phyloP scores from a whole-genome alignment of 1,139 yeast species.

The Scheffersomyces segobiensis region DNA sequence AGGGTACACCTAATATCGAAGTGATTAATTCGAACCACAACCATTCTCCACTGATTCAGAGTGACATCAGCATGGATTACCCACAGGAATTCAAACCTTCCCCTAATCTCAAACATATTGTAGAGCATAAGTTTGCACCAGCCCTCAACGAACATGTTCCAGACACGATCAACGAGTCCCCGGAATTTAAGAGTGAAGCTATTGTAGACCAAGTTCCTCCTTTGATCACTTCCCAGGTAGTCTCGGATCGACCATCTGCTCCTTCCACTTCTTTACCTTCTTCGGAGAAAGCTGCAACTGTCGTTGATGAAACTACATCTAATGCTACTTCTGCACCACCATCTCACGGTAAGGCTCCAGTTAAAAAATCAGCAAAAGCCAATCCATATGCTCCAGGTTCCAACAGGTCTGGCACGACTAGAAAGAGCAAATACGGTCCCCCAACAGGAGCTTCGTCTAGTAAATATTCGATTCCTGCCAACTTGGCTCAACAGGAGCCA shows the following conservation, averaged over 20 bases:
- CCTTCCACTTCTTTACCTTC: conserved; percentile 9
- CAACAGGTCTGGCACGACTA: conserved; percentile 6
- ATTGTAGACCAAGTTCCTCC: neutral
- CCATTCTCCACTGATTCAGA: conserved; percentile 31
- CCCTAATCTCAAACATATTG: conserved; percentile 6
- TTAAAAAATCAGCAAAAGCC: conserved; percentile 11
- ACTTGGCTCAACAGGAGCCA: conserved; percentile 1
- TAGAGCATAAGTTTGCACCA: neutral
- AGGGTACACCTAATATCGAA: conserved; percentile 18
- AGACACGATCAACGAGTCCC: conserved; percentile 15
- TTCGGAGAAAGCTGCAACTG: conserved; percentile 3
- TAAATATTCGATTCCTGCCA: conserved; percentile 16
- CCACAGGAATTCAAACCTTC: conserved; percentile 29
- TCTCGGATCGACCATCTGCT: conserved; percentile 2
- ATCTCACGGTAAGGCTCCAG: conserved; percentile 10
- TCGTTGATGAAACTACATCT: neutral
- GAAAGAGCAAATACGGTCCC: conserved; percentile 31
- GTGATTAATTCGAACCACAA: conserved; percentile 16
- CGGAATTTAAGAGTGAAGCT: conserved; percentile 3
- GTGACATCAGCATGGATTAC: conserved; percentile 34
- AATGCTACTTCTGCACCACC: conserved; percentile 5
- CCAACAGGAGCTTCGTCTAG: conserved; percentile 13
- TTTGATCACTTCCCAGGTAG: neutral
- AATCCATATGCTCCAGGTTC: conserved; percentile 46
- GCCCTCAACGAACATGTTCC: conserved; percentile 1